Percentiles rank a stretch among this genome's conserved stretches.
Evolutionary conservation across 495 filamentous ascomycete species (phyloP).

Genomic region (Acidomyces sp.): DNA sequence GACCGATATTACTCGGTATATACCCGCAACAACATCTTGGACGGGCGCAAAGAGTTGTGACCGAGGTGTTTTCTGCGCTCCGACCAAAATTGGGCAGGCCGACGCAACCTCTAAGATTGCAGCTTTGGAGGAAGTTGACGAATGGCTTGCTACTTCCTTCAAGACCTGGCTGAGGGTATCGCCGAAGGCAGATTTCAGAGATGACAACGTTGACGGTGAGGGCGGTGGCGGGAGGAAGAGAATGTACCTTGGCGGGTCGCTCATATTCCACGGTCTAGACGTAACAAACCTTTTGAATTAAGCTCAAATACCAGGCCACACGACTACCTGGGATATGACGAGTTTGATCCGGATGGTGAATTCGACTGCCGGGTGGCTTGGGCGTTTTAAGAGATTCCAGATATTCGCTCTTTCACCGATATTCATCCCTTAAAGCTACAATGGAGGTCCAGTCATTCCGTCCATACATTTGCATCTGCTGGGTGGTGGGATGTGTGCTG

Average conservation of each 20-base stretch:
- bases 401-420: too few species aligned
- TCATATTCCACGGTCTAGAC: too few species aligned
- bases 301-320: too few species aligned
- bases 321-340: too few species aligned
- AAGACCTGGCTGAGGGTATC: conserved; percentile 41
- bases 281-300: too few species aligned
- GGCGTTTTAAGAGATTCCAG: too few species aligned
- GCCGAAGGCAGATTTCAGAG: conserved; percentile 44
- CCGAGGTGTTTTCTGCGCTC: conserved; percentile 31
- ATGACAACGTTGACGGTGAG: conserved; percentile 30
- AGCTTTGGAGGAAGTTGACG: conserved; percentile 20
- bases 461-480: too few species aligned
- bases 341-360: too few species aligned
- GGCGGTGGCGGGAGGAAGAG: conserved; percentile 47
- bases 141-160: conserved; percentile 26
- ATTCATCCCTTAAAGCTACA: too few species aligned
- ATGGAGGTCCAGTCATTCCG: too few species aligned
- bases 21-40: conserved; percentile 56
- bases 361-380: too few species aligned
- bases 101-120: conserved; percentile 42
- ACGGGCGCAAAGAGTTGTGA: conserved; percentile 44
- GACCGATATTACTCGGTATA: conserved; percentile 66
- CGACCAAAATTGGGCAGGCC: conserved; percentile 39
- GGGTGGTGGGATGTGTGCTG: too few species aligned
- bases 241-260: conserved; percentile 27